Evolutionary conservation across 805 yeast genomes (phyloP).

Genomic region (Saccharomycopsis sp.): DNA sequence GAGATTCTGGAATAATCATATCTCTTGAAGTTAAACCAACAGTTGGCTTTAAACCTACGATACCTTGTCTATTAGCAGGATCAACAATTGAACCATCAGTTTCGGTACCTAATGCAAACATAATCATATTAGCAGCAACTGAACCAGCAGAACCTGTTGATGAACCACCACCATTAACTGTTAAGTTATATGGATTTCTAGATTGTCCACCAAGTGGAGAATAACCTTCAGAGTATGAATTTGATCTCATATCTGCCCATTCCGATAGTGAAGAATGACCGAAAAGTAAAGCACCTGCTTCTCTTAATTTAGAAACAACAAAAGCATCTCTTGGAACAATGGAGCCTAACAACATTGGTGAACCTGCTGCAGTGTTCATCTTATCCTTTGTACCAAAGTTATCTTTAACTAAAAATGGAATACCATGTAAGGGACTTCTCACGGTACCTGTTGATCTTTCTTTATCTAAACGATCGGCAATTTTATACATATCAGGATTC

Average conservation of each 20-base stretch:
- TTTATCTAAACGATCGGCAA: conserved; percentile 21
- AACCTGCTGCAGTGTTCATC: conserved; percentile 22
- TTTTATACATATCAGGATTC: conserved; percentile 22
- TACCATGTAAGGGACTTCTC: conserved; percentile 24
- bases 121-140: conserved; percentile 24
- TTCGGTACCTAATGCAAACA: conserved; percentile 24
- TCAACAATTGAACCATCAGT: conserved; percentile 25
- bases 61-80: conserved; percentile 23
- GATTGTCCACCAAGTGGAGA: conserved; percentile 24
- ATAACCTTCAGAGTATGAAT: conserved; percentile 23
- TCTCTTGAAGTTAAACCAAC: conserved; percentile 24
- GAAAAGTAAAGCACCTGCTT: conserved; percentile 24
- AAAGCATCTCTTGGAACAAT: conserved; percentile 25
- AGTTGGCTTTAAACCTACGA: conserved; percentile 24
- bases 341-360: conserved; percentile 22
- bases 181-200: conserved; percentile 23
- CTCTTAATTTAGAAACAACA: conserved; percentile 22
- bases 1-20: conserved; percentile 24
- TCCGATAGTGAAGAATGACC: conserved; percentile 24
- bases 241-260: conserved; percentile 26
- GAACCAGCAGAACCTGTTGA: conserved; percentile 25
- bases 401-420: conserved; percentile 24
- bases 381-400: conserved; percentile 24
- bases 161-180: conserved; percentile 23
- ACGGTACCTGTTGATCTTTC: conserved; percentile 21